phyloP scores from a whole-genome alignment of 2,329 filamentous ascomycete species.

The Epichloe gansuensis region DNA sequence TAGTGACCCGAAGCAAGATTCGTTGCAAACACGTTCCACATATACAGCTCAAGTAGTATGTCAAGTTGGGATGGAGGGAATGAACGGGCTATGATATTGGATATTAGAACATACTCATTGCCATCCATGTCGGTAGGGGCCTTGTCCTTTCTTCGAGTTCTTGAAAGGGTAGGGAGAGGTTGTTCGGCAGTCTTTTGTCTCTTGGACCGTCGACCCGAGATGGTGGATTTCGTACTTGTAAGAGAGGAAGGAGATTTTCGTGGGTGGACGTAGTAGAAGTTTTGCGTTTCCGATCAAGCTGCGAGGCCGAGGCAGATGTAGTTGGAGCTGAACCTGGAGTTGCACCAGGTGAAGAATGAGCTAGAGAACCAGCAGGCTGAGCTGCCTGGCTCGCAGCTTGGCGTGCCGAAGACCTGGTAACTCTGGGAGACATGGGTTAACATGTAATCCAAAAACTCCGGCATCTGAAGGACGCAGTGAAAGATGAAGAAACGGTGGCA shows the following conservation, averaged over 20 bases:
- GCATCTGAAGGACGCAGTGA: constrained; percentile 16
- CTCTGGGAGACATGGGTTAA: constrained; percentile 88
- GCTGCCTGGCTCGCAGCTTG: constrained; percentile 59
- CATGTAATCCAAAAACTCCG: background rate
- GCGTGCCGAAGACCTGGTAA: constrained; percentile 89
- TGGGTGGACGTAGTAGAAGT: constrained; percentile 31
- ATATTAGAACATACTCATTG: constrained; percentile 42
- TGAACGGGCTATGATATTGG: too few relatives aligned
- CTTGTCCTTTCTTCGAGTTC: constrained; percentile 49
- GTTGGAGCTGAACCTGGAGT: constrained; percentile 4
- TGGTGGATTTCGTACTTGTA: constrained; percentile 14
- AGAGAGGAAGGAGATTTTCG: constrained; percentile 31
- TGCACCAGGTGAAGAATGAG: constrained; percentile 22
- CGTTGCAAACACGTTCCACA: background rate
- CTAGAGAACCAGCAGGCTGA: constrained; percentile 29
- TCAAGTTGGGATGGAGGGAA: background rate
- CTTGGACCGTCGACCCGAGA: constrained; percentile 52
- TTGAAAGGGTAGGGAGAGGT: constrained; percentile 24
- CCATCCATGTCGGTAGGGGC: constrained; percentile 57
- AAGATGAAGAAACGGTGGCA: constrained; percentile 14
- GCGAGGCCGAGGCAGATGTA: constrained; percentile 24
- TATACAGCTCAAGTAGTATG: background rate
- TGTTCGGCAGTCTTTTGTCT: constrained; percentile 53
- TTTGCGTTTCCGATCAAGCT: constrained; percentile 65
- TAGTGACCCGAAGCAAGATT: background rate